phyloP scores from a whole-genome alignment of 208 protist species.

The Naegleria lovaniensis region DNA sequence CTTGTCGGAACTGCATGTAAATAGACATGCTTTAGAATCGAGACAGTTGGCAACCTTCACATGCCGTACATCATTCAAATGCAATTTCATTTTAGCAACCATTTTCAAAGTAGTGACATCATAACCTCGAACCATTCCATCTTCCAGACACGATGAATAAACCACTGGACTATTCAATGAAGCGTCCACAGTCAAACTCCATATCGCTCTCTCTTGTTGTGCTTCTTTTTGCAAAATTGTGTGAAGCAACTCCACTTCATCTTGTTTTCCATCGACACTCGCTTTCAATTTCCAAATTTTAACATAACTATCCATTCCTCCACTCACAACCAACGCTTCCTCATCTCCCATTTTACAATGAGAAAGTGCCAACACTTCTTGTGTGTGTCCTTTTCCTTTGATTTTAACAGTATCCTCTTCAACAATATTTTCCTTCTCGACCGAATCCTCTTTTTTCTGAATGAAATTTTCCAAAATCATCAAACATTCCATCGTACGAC shows the following conservation, averaged over 20 bases:
- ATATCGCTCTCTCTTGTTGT: neutral
- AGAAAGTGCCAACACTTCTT: neutral
- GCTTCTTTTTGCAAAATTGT: neutral
- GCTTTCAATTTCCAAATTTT: neutral
- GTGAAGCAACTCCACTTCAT: neutral
- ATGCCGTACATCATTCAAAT: neutral
- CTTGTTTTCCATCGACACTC: neutral
- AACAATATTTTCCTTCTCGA: neutral
- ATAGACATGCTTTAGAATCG: neutral
- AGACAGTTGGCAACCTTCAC: neutral
- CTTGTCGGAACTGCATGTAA: neutral
- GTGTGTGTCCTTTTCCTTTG: neutral
- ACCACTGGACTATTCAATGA: neutral
- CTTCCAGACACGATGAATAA: neutral
- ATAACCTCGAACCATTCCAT: neutral
- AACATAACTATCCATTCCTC: neutral
- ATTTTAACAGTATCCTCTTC: neutral
- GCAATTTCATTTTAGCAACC: neutral
- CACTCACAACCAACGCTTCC: neutral
- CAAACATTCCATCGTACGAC: neutral
- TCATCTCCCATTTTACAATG: neutral
- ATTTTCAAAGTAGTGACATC: neutral
- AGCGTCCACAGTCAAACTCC: neutral
- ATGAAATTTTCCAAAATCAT: neutral
- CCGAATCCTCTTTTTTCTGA: neutral